These are phyloP conservation scores for Chlamydomonas asymmetrica DNA, from an alignment of 139 green algal genomes.

Conservation along the genomic window DNA sequence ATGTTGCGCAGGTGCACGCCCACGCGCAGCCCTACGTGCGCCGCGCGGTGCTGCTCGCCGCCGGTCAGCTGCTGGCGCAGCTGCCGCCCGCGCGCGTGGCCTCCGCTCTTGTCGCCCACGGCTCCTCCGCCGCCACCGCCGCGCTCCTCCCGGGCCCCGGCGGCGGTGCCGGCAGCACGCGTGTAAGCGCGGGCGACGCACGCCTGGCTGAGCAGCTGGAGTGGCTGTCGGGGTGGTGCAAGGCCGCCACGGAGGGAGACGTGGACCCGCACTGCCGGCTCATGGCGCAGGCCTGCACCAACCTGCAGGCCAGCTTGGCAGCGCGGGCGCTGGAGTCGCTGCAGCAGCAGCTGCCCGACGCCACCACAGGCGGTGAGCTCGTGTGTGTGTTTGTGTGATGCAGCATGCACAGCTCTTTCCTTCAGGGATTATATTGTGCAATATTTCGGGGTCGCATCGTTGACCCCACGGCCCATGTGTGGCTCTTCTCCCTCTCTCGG, in stretches of 20 bases:
- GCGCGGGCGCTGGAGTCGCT: conserved; percentile 11
- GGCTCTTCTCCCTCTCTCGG: no score
- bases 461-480: no score
- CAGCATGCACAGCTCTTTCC: no score
- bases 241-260: conserved; percentile 19
- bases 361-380: no score
- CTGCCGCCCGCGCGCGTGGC: conserved; percentile 58
- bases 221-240: conserved; percentile 13
- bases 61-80: conserved; percentile 46
- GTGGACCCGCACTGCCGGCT: conserved; percentile 44
- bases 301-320: conserved; percentile 36
- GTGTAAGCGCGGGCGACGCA: not conserved
- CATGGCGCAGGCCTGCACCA: conserved; percentile 39
- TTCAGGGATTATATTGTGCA: no score
- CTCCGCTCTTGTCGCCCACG: conserved; percentile 46
- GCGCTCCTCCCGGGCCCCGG: no score
- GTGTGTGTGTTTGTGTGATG: no score
- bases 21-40: conserved; percentile 71
- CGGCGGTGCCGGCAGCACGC: not conserved
- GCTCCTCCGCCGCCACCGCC: no score
- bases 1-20: conserved; percentile 32
- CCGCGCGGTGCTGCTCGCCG: conserved; percentile 63
- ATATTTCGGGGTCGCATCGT: no score
- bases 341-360: no score
- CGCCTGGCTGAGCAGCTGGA: conserved; percentile 15